Evolutionary conservation across 176 grass and related monocot genomes (phyloP), one percentile per base, ranked within the genome.

Genomic region (Rhynchospora pubera): DNA sequence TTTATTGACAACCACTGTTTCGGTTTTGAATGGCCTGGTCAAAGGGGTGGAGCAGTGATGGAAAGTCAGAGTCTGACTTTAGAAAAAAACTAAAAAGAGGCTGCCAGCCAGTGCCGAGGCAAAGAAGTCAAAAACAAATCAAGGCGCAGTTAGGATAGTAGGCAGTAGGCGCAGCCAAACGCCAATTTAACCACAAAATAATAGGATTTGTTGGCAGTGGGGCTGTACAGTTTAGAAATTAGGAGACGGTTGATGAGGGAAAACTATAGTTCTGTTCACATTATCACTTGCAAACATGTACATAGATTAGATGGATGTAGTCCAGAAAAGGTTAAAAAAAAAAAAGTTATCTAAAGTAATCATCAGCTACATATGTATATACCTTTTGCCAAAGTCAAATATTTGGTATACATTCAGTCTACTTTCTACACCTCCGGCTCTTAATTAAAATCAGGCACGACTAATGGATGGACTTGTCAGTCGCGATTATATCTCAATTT

Each of bases 1-100:
- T n/a, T 16, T 19, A 32, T 65, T 16, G 5, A 15, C 15, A 34
- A 15, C 12, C 11, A 9, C 62, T 32, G 24, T 34, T 5, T n/a
- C 34, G 34, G 23, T 13, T 28, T 72, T 72, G 44, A 72, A 50
- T 9, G n/a, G n/a, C 44, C 43, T 24, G 44, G 44, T 72, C 68
- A 72, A 50, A 48, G 12, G 44, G 44, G 68, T 16, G 13, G 68
- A 10, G 23, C 7, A 72, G 9, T 23, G 7, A 50, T 23, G n/a
- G n/a, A 48, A 72, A 50, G 68, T 72, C 68, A 72, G 68, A 72
- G 9, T 72, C 68, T 72, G 68, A 72, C 44, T 50, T 72, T 72
- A 19, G 9, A 21, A 46, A 22, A 24, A 28, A 58, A 58, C 5
- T 18, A 58, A 4, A 21, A 5, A 65, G 26, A 65, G 13, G 24